phyloP scores from a whole-genome alignment of 805 yeast genomes.

The Spathaspora hagerdaliae region DNA sequence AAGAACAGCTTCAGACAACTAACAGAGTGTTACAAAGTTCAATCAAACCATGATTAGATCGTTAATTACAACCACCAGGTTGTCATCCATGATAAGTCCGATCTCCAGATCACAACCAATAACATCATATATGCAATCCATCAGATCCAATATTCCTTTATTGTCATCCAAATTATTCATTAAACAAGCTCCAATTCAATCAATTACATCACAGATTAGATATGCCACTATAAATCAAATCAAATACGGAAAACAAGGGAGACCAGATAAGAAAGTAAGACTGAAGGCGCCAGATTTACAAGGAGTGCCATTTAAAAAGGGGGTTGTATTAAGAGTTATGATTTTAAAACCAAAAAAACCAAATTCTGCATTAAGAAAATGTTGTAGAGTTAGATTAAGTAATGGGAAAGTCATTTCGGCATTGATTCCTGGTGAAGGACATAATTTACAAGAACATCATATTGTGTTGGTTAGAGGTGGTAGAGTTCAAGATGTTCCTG shows the following conservation, averaged over 20 bases:
- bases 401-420: slow-evolving; percentile 89
- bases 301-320: slow-evolving; percentile 81
- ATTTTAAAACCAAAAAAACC: slow-evolving; percentile 97
- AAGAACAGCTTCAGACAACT: too few relatives aligned
- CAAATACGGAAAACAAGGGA: slow-evolving; percentile 56
- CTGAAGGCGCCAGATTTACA: slow-evolving; percentile 78
- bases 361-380: slow-evolving; percentile 96
- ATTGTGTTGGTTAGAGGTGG: slow-evolving; percentile 98
- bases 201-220: slow-evolving; percentile 35
- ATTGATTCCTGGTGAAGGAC: slow-evolving; percentile 98
- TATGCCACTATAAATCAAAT: slow-evolving; percentile 77
- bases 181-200: too few relatives aligned
- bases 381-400: slow-evolving; percentile 88
- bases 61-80: slow-evolving; percentile 7
- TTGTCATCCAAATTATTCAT: slow-evolving; percentile 7
- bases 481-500: slow-evolving; percentile 95
- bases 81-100: background rate
- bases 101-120: slow-evolving; percentile 1
- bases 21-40: too few relatives aligned
- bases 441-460: slow-evolving; percentile 96
- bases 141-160: slow-evolving; percentile 13
- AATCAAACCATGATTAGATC: slow-evolving; percentile 14
- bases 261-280: slow-evolving; percentile 47
- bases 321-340: slow-evolving; percentile 92
- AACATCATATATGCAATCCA: slow-evolving; percentile 10